Percentiles rank a stretch among this genome's conserved stretches.
Evolutionary conservation across 768 basidiomycete genomes (phyloP).

Genomic region (Auricularia cornea): DNA sequence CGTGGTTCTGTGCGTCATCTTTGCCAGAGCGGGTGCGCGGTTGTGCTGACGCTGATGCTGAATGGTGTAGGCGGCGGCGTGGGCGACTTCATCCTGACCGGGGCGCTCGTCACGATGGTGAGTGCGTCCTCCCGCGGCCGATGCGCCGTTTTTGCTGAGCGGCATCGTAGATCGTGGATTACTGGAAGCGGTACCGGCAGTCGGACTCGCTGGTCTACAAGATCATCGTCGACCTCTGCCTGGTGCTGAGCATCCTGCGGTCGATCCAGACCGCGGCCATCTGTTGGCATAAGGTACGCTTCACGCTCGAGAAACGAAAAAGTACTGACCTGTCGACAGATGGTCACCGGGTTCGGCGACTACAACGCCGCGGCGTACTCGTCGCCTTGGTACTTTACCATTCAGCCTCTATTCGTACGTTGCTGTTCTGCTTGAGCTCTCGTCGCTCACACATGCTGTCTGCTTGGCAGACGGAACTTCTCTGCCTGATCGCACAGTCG

Average conservation of each 20-base stretch:
- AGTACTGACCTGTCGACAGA: background rate
- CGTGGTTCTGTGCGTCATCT: background rate
- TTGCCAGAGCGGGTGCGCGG: background rate
- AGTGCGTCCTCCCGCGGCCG: background rate
- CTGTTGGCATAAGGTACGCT: background rate
- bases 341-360: background rate
- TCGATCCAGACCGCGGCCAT: background rate
- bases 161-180: background rate
- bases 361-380: background rate
- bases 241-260: background rate
- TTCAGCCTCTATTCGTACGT: background rate
- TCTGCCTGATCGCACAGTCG: background rate
- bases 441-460: background rate
- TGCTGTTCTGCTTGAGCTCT: background rate
- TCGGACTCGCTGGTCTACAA: background rate
- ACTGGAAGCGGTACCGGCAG: background rate
- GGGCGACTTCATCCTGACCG: background rate
- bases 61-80: background rate
- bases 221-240: background rate
- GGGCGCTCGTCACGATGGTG: background rate
- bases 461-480: background rate
- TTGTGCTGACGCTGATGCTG: background rate
- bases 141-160: background rate
- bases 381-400: background rate
- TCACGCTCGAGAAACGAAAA: background rate